Percentiles rank a stretch among this genome's conserved stretches.
Evolutionary conservation across 148 eudicot species (phyloP).

Genomic region (Nepenthes gracilis): DNA sequence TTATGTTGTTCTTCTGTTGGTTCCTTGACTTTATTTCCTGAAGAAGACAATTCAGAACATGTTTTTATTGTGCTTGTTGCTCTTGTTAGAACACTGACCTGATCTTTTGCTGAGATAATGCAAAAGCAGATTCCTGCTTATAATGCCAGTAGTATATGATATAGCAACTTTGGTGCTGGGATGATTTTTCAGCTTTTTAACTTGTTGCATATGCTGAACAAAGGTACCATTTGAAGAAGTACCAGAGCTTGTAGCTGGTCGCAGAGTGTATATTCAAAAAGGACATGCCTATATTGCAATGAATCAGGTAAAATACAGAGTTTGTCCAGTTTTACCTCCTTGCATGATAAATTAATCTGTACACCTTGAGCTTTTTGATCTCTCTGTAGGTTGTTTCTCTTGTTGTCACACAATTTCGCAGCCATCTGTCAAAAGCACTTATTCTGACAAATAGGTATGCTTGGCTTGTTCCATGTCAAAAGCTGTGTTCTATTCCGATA

Average conservation of each 20-base stretch:
- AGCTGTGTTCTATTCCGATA: not conserved
- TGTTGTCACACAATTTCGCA: conserved; percentile 70
- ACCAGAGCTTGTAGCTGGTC: conserved; percentile 80
- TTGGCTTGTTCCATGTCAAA: not conserved
- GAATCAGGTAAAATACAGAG: conserved; percentile 54
- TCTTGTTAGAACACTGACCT: too few species aligned
- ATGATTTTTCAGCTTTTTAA: not conserved
- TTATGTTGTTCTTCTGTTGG: not conserved
- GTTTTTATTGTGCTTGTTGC: not conserved
- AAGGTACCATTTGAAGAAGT: conserved; percentile 96
- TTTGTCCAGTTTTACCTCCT: conserved; percentile 3
- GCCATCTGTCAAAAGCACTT: conserved; percentile 78
- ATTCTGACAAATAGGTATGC: conserved; percentile 77
- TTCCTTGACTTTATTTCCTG: not conserved
- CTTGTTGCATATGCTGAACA: conserved; percentile 14
- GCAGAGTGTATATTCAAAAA: conserved; percentile 61
- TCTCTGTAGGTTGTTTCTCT: conserved; percentile 59
- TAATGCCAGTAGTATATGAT: not conserved
- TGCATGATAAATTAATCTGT: conserved; percentile 6
- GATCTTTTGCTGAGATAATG: too few species aligned
- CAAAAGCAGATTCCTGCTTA: too few species aligned
- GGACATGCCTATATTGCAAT: conserved; percentile 89
- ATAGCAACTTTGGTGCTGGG: not conserved
- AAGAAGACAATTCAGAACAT: not conserved
- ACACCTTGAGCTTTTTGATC: conserved; percentile 5